Base-by-base conservation (phyloP, 345 rosid genomes). In the Mallotus nudiflorus region DNA sequence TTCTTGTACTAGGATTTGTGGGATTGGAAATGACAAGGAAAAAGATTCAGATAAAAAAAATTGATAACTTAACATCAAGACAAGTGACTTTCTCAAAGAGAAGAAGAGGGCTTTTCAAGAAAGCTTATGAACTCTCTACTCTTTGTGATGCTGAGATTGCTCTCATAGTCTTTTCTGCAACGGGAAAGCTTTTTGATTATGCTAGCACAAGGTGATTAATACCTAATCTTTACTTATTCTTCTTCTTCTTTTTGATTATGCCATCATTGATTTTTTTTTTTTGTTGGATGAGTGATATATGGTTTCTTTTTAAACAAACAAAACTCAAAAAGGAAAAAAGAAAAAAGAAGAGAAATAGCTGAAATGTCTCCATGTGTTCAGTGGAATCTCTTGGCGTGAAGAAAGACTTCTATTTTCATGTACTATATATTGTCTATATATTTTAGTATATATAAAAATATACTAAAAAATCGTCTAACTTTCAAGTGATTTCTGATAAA, bases 81-180 rank as follows among this genome's bases (percentile, higher is more conserved):
- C 87, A 84, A 51, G 85, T 84, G 5, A 83, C 85, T 5, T 83
- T 81, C 66, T 83, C 85, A 4, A 83, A 83, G 72, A 78, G 87
- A 50, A 76, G 85, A 55, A 78, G 71, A 56, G 85, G 87, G 33
- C 75, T 84, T 57, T 79, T 78, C 69, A 84, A 81, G 83, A 81
- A 84, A 53, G 87, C 87, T 42, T 52, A 68, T 39, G 87, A 84
- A 62, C 84, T 81, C 35, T 69, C 84, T 19, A 76, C 75, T n/a
- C 83, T 81, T 14, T 83, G 87, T 46, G 87, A 83, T 71, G 87
- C 78, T 48, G 81, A 83, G 62, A 63, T 81, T 45, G 84, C 76
- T 56, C 75, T 79, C 39, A 14, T 71, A 0, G 81, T 78, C 37
- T 76, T 81, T 49, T 79, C 85, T n/a, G 67, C 77, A 14, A 65